phyloP scores from a whole-genome alignment of 2,329 filamentous ascomycete genomes.

The Ambrosiella beaveri region DNA sequence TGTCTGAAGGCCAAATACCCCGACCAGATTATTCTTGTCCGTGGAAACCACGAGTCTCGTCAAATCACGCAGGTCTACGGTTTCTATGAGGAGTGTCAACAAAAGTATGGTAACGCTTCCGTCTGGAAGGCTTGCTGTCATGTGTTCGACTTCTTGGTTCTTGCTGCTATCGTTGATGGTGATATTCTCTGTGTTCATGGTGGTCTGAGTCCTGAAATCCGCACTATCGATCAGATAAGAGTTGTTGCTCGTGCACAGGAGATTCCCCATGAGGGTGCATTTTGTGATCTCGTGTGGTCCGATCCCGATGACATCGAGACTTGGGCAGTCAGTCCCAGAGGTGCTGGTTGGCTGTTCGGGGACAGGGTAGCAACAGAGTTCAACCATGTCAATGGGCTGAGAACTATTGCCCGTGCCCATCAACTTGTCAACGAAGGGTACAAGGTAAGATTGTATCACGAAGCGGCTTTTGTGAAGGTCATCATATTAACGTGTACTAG shows the following conservation, averaged over 20 bases:
- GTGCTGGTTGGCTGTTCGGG: constrained; percentile 95
- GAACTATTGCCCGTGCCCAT: constrained; percentile 89
- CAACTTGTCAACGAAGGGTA: constrained; percentile 97
- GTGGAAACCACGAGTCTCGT: constrained; percentile 93
- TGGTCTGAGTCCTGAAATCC: constrained; percentile 73
- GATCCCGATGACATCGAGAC: constrained; percentile 95
- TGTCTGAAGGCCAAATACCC: constrained; percentile 88
- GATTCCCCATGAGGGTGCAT: constrained; percentile 94
- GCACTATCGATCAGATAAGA: constrained; percentile 97
- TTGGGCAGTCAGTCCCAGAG: constrained; percentile 83
- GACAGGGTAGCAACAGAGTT: constrained; percentile 97
- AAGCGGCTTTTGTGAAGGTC: too few species aligned
- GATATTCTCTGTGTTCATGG: constrained; percentile 98
- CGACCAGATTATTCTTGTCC: constrained; percentile 83
- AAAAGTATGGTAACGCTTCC: constrained; percentile 95
- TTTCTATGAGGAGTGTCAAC: constrained; percentile 95
- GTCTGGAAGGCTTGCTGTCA: constrained; percentile 99
- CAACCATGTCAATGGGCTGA: constrained; percentile 89
- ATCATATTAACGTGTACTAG: constrained; percentile 25
- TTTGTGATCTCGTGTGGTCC: constrained; percentile 96
- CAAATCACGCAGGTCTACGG: constrained; percentile 98
- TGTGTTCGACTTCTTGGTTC: constrained; percentile 94
- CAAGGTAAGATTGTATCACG: constrained; percentile 42
- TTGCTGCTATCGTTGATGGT: constrained; percentile 93
- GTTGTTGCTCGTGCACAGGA: constrained; percentile 95